These are phyloP conservation scores for Geranium brycei DNA, from an alignment of 345 rosid species.

Conservation along the genomic window DNA sequence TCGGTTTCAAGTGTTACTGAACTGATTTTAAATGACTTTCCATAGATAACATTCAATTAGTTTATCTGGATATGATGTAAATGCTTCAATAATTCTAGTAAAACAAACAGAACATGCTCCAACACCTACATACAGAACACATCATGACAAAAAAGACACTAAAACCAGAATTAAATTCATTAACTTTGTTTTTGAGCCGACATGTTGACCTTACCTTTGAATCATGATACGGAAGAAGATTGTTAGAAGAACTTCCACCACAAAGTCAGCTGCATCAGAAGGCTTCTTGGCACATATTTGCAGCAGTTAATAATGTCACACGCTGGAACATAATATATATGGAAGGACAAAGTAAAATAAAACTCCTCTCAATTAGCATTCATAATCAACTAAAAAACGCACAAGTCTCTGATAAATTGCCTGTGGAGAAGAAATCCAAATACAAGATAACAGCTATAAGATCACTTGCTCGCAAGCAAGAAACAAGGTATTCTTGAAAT, in stretches of 20 bases:
- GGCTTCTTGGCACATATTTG: conserved; percentile 99
- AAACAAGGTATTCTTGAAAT: conserved; percentile 97
- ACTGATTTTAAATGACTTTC: no score
- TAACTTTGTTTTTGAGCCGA: neutral
- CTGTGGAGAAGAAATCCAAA: conserved; percentile 98
- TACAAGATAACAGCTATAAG: conserved; percentile 98
- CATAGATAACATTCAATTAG: no score
- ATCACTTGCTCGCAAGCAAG: conserved; percentile 98
- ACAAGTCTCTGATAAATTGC: conserved; percentile 18
- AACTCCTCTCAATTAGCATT: neutral
- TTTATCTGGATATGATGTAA: conserved; percentile 75
- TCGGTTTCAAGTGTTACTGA: no score
- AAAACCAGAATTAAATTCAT: neutral
- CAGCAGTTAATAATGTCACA: conserved; percentile 94
- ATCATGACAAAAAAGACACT: neutral
- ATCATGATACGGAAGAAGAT: conserved; percentile 95
- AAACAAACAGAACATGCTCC: conserved; percentile 94
- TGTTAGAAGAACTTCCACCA: conserved; percentile 99
- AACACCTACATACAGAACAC: conserved; percentile 40
- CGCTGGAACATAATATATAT: conserved; percentile 34
- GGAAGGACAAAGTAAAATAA: neutral
- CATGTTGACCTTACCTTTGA: conserved; percentile 39
- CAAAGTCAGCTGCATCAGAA: conserved; percentile 97
- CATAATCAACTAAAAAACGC: neutral
- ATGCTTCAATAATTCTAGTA: conserved; percentile 96